phyloP scores from a whole-genome alignment of 108 stramenopile species.

The Skeletonema tropicum region DNA sequence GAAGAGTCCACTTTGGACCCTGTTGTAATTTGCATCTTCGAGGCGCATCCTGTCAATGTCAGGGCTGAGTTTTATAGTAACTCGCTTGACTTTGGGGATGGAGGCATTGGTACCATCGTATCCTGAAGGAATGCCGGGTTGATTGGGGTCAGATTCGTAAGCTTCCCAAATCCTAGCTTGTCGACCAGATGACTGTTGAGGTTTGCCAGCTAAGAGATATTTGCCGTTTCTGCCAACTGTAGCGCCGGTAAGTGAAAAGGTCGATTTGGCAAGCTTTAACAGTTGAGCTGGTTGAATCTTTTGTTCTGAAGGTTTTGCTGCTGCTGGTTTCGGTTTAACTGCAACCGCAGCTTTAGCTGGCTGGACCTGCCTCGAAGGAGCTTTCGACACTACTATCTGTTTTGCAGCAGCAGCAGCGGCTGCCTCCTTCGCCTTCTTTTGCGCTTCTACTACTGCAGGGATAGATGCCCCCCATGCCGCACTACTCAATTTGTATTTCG shows the following conservation, averaged over 20 bases:
- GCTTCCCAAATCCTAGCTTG: constrained; percentile 50
- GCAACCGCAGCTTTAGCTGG: constrained; percentile 5
- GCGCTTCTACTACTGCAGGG: constrained; percentile 9
- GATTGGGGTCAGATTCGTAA: constrained; percentile 28
- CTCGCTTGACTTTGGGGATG: constrained; percentile 24
- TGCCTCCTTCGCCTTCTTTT: constrained; percentile 12
- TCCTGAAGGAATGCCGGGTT: constrained; percentile 32
- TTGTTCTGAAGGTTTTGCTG: not conserved
- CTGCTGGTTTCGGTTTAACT: not conserved
- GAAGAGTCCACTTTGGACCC: constrained; percentile 46
- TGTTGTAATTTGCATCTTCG: constrained; percentile 56
- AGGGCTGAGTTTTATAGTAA: constrained; percentile 47
- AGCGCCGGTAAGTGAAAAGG: constrained; percentile 40
- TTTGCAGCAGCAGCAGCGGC: constrained; percentile 8
- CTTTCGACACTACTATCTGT: not conserved
- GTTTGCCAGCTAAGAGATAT: constrained; percentile 52
- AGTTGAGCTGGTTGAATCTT: constrained; percentile 21
- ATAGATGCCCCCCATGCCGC: constrained; percentile 27
- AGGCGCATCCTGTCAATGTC: constrained; percentile 43
- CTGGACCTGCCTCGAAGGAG: constrained; percentile 3
- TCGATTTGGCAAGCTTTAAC: constrained; percentile 36
- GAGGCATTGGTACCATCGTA: constrained; percentile 35
- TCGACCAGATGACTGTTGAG: constrained; percentile 45
- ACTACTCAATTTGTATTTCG: constrained; percentile 71
- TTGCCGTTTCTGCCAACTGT: constrained; percentile 35